Conservation (phyloP, 495 filamentous ascomycete genomes). For the Neurospora sp. region DNA sequence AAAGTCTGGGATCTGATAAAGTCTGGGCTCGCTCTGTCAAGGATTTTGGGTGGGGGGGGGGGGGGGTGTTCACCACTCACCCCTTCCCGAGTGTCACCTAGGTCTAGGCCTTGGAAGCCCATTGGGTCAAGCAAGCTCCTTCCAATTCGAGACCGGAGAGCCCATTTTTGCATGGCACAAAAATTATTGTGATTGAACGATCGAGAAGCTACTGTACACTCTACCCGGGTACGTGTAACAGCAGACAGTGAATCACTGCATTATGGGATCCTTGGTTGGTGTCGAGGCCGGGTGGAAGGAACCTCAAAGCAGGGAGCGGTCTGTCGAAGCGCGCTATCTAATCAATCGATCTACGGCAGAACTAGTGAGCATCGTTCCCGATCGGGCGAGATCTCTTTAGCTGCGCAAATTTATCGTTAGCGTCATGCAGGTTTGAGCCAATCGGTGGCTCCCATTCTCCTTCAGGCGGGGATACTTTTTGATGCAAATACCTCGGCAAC, state of each 20-base stretch:
- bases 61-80: not conserved
- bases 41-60: not conserved
- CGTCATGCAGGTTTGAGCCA: not conserved
- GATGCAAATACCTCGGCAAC: too few relatives aligned
- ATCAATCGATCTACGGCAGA: conserved; percentile 17
- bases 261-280: not conserved
- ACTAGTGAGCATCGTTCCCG: not conserved
- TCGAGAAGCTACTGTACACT: not conserved
- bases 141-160: not conserved
- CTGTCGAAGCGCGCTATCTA: conserved; percentile 1
- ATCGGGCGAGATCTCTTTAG: not conserved
- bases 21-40: not conserved
- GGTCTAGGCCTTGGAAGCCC: not conserved
- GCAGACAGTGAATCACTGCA: not conserved
- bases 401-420: not conserved
- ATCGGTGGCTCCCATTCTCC: not conserved
- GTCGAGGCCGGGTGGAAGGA: not conserved
- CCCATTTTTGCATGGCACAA: not conserved
- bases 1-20: not conserved
- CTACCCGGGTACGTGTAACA: not conserved
- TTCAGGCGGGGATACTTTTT: too few relatives aligned
- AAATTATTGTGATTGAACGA: not conserved
- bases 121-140: not conserved
- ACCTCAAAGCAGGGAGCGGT: not conserved
- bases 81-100: not conserved